Percentiles rank a stretch among this genome's conserved stretches.
phyloP scores from a whole-genome alignment of 345 rosid species.

The Kernera saxatilis region DNA sequence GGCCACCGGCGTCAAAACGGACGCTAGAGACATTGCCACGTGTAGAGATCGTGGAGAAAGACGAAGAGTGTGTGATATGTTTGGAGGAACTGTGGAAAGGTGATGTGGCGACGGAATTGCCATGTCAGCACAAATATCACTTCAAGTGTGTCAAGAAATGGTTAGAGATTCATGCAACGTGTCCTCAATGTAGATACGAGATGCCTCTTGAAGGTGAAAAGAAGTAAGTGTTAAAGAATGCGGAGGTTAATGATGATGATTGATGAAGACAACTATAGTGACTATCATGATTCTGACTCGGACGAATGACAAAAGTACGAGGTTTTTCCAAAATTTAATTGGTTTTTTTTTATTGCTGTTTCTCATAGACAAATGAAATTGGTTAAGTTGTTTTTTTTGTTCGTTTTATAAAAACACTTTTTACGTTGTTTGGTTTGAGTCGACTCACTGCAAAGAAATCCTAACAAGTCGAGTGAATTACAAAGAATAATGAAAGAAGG shows the following conservation, averaged over 20 bases:
- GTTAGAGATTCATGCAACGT: not conserved
- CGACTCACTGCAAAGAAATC: too few species aligned
- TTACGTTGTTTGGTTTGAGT: too few species aligned
- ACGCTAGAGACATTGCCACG: not conserved
- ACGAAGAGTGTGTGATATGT: slow-evolving; percentile 6
- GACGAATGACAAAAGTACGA: too few species aligned
- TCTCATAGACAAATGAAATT: too few species aligned
- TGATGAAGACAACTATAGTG: not conserved
- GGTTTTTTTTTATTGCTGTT: too few species aligned
- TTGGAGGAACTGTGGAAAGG: slow-evolving; percentile 1
- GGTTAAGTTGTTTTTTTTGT: too few species aligned
- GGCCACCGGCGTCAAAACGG: not conserved
- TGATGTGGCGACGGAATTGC: slow-evolving; percentile 1
- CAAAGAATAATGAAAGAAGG: too few species aligned
- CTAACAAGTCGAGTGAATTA: too few species aligned
- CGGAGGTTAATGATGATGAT: not conserved
- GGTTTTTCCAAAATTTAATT: too few species aligned
- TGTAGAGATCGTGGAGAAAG: not conserved
- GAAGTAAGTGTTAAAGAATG: not conserved
- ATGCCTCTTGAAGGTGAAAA: not conserved
- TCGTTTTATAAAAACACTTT: too few species aligned
- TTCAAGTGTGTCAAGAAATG: slow-evolving; percentile 11
- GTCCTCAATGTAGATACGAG: slow-evolving; percentile 20
- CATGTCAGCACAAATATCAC: slow-evolving; percentile 24
- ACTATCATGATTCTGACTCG: not conserved